These are phyloP conservation scores for Ascochyta viciae-villosae DNA, from an alignment of 2,329 filamentous ascomycete species.

Conservation along the genomic window DNA sequence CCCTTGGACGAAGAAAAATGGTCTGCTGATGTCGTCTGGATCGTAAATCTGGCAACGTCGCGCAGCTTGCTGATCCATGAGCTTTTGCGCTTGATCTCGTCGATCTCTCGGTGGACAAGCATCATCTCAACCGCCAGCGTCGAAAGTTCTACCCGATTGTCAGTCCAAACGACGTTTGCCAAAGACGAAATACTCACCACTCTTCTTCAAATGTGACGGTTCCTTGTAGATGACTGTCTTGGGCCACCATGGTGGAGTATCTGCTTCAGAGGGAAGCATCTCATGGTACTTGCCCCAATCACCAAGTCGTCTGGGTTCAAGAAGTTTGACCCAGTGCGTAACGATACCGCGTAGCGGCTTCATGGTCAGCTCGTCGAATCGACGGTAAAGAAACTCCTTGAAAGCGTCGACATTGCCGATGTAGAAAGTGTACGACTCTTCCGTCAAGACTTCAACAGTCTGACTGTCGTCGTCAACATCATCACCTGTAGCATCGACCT, in stretches of 20 bases:
- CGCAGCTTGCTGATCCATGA: constrained; percentile 37
- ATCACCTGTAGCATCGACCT: constrained; percentile 5
- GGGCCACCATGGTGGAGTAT: constrained; percentile 43
- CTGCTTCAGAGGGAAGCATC: constrained; percentile 20
- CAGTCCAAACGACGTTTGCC: neutral
- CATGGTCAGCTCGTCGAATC: constrained; percentile 42
- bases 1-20: constrained; percentile 39
- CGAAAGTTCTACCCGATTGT: constrained; percentile 30
- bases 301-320: constrained; percentile 35
- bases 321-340: constrained; percentile 41
- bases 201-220: constrained; percentile 40
- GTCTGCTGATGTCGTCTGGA: constrained; percentile 30
- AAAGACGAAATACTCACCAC: constrained; percentile 24
- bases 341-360: constrained; percentile 42
- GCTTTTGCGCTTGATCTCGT: constrained; percentile 31
- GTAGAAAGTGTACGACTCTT: constrained; percentile 28
- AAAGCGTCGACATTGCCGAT: constrained; percentile 35
- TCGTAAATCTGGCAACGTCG: constrained; percentile 26
- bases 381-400: constrained; percentile 29
- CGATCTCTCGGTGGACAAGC: constrained; percentile 36
- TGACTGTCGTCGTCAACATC: constrained; percentile 18
- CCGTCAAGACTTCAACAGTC: constrained; percentile 15
- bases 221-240: constrained; percentile 38
- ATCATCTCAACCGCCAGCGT: constrained; percentile 39
- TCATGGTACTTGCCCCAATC: constrained; percentile 38